These are phyloP conservation scores for Pythium pyrilobum DNA, from an alignment of 352 stramenopile species.

Conservation along the genomic window DNA sequence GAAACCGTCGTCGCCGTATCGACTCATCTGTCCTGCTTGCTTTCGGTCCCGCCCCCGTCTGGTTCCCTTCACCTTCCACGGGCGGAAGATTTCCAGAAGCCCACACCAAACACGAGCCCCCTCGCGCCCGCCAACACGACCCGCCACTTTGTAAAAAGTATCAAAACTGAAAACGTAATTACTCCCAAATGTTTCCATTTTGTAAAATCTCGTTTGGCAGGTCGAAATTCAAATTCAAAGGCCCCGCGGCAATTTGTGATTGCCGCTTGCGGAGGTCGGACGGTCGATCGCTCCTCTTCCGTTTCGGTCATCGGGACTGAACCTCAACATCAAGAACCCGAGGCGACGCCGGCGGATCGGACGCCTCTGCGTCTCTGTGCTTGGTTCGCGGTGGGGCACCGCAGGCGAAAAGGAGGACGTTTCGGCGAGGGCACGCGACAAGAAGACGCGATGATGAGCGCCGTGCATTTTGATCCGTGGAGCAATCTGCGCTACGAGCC, in stretches of 20 bases:
- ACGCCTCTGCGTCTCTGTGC: too few relatives aligned
- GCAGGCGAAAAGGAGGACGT: too few relatives aligned
- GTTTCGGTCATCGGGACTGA: neutral
- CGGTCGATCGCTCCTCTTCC: conserved; percentile 7
- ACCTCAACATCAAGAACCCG: conserved; percentile 18
- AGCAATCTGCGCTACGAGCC: conserved; percentile 22
- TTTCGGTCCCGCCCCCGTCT: conserved; percentile 1
- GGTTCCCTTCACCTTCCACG: neutral
- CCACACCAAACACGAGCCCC: conserved; percentile 5
- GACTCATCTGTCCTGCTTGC: conserved; percentile 37
- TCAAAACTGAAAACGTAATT: conserved; percentile 2
- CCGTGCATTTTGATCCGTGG: conserved; percentile 18
- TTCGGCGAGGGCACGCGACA: neutral
- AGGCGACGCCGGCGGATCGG: neutral
- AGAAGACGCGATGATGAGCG: conserved; percentile 12
- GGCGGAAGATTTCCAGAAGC: conserved; percentile 15
- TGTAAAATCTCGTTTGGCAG: conserved; percentile 14
- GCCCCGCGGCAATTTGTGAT: conserved; percentile 3
- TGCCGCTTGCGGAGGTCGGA: too few relatives aligned
- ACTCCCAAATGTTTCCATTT: conserved; percentile 1
- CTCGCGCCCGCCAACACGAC: neutral
- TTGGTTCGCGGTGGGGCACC: too few relatives aligned
- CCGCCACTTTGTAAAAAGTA: conserved; percentile 15
- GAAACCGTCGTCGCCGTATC: conserved; percentile 70
- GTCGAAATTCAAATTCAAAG: conserved; percentile 32